A percentile compares a stretch with the other conserved stretches of the same genome.
Evolutionary conservation across 169 alveolate genomes (phyloP).

Genomic region (Cryptosporidium ubiquitum): DNA sequence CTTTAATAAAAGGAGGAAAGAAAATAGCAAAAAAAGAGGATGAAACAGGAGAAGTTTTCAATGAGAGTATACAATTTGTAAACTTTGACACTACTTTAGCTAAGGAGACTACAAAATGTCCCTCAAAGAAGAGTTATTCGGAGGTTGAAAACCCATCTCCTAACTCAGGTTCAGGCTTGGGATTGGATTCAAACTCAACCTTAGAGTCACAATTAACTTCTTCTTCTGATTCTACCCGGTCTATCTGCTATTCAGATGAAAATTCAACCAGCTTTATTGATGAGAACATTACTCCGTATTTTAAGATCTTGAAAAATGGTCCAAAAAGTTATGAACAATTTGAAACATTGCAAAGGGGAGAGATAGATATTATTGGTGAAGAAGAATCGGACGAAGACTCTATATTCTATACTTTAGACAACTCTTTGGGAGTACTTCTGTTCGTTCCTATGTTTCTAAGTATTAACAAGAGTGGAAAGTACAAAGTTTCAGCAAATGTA

Average conservation of each 20-base stretch:
- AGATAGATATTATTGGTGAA: background rate
- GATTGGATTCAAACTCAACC: background rate
- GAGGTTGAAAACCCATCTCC: background rate
- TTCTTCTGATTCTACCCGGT: background rate
- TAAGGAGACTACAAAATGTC: background rate
- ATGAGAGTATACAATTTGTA: background rate
- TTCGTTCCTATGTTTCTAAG: slow-evolving; percentile 27
- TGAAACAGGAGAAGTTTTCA: background rate
- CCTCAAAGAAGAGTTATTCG: background rate
- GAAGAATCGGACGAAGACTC: background rate
- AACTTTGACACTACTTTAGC: background rate
- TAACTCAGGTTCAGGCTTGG: background rate
- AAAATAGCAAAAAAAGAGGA: background rate
- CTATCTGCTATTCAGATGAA: background rate
- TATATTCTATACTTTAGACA: background rate
- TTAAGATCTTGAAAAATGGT: background rate
- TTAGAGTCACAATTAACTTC: background rate
- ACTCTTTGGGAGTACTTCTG: background rate
- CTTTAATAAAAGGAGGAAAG: background rate
- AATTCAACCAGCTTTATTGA: background rate
- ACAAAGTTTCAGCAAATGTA: background rate
- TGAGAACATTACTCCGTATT: background rate
- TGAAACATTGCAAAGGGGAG: background rate
- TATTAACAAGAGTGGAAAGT: slow-evolving; percentile 23
- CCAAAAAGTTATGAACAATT: background rate